Conservation (phyloP, 331 rosid species). For the Pyracantha coccinea region DNA sequence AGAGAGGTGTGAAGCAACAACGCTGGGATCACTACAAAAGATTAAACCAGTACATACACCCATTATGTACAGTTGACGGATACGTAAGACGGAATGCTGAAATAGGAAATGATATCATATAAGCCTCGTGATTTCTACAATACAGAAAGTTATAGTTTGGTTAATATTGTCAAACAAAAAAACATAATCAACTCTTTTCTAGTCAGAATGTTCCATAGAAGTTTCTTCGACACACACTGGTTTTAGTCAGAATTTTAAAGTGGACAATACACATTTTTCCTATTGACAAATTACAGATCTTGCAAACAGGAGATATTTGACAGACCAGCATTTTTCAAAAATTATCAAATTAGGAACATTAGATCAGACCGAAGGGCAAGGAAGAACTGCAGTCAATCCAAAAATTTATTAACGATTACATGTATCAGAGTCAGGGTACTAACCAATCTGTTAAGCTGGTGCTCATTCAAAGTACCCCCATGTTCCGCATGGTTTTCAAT, state of each 20-base stretch:
- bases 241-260: neutral
- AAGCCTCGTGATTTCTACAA: neutral
- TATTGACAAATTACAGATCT: neutral
- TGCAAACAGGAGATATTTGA: neutral
- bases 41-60: neutral
- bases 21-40: neutral
- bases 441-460: slow-evolving; percentile 95
- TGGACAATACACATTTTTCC: neutral
- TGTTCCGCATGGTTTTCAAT: slow-evolving; percentile 98
- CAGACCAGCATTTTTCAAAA: neutral
- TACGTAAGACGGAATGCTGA: neutral
- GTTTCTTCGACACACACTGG: too few species aligned
- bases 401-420: neutral
- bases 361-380: neutral
- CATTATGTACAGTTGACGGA: neutral
- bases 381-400: neutral
- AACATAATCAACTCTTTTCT: neutral
- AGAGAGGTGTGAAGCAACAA: neutral
- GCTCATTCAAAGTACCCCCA: slow-evolving; percentile 97
- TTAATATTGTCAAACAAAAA: neutral
- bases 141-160: neutral
- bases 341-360: neutral
- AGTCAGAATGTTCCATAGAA: neutral
- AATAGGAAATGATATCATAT: neutral
- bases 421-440: slow-evolving; percentile 17